Evolutionary conservation across 179 eudicot species (phyloP).

Genomic region (Camellia oleifera): DNA sequence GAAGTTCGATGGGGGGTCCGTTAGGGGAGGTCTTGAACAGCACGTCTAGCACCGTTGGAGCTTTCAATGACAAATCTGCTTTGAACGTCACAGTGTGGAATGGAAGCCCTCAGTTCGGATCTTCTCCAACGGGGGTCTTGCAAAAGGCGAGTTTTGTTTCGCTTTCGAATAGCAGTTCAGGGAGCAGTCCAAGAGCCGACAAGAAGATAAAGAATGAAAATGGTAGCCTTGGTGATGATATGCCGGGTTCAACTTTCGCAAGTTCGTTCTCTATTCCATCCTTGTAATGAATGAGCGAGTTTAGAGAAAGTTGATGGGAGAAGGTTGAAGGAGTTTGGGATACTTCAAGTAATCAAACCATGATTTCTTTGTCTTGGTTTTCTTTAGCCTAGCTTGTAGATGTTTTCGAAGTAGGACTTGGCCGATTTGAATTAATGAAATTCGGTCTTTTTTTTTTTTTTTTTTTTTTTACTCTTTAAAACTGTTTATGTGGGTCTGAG

Average conservation of each 20-base stretch:
- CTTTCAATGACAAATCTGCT: slow-evolving; percentile 22
- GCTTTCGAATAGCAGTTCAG: slow-evolving; percentile 60
- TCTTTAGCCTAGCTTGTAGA: background rate
- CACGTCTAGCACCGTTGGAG: slow-evolving; percentile 23
- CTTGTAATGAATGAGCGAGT: slow-evolving; percentile 11
- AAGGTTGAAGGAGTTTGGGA: background rate
- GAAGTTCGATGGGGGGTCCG: slow-evolving; percentile 61
- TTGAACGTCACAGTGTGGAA: slow-evolving; percentile 34
- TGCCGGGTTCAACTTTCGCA: slow-evolving; percentile 27
- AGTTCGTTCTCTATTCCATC: slow-evolving; percentile 23
- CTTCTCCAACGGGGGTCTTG: slow-evolving; percentile 63
- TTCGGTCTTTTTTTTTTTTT: background rate
- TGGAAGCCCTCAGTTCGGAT: slow-evolving; percentile 36
- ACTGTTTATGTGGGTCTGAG: background rate
- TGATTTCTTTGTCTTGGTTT: slow-evolving; percentile 2
- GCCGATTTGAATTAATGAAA: background rate
- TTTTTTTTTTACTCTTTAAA: too few relatives aligned
- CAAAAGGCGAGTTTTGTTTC: slow-evolving; percentile 43
- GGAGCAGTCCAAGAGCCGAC: slow-evolving; percentile 57
- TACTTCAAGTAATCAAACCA: too few relatives aligned
- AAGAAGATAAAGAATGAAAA: slow-evolving; percentile 27
- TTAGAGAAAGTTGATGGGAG: background rate
- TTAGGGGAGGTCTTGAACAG: slow-evolving; percentile 66
- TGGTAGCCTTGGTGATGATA: slow-evolving; percentile 24
- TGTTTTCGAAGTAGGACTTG: background rate